Evolutionary conservation across 768 basidiomycete genomes (phyloP).

Genomic region (Naganishia kalamii): DNA sequence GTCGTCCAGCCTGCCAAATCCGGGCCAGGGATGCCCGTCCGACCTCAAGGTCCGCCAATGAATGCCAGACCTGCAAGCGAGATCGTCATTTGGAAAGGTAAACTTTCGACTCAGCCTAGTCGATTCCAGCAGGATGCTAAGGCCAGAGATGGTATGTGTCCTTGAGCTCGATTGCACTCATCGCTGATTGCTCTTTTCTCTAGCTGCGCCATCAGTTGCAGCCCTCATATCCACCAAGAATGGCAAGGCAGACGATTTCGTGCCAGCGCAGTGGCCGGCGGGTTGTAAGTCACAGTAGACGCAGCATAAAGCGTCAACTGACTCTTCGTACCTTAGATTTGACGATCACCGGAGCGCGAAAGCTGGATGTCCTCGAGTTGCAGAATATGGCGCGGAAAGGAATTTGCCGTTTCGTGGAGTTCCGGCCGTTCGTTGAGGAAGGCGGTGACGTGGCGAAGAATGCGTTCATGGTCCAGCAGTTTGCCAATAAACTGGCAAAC

Average conservation of each 20-base stretch:
- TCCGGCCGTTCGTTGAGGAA: constrained; percentile 12
- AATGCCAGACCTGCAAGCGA: background rate
- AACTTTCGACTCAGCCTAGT: constrained; percentile 10
- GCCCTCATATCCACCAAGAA: background rate
- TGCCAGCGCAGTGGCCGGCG: constrained; percentile 12
- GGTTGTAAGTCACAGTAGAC: background rate
- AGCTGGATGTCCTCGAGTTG: constrained; percentile 12
- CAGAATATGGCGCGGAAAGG: constrained; percentile 12
- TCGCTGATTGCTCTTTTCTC: background rate
- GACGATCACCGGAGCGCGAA: constrained; percentile 11
- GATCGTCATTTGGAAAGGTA: constrained; percentile 8
- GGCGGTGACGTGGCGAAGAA: constrained; percentile 9
- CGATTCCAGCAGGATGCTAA: constrained; percentile 12
- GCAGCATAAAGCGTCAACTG: background rate
- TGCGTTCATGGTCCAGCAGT: background rate
- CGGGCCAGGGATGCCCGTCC: background rate
- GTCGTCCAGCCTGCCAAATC: background rate
- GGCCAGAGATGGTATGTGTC: constrained; percentile 1
- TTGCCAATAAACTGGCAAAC: constrained; percentile 21
- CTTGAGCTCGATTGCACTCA: background rate
- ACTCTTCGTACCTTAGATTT: background rate
- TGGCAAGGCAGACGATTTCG: background rate
- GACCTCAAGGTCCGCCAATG: background rate
- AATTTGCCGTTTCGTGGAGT: constrained; percentile 20
- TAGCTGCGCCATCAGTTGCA: constrained; percentile 11